Base-by-base conservation (phyloP, 257 asterid genomes). In the Fraxinus pennsylvanica region DNA sequence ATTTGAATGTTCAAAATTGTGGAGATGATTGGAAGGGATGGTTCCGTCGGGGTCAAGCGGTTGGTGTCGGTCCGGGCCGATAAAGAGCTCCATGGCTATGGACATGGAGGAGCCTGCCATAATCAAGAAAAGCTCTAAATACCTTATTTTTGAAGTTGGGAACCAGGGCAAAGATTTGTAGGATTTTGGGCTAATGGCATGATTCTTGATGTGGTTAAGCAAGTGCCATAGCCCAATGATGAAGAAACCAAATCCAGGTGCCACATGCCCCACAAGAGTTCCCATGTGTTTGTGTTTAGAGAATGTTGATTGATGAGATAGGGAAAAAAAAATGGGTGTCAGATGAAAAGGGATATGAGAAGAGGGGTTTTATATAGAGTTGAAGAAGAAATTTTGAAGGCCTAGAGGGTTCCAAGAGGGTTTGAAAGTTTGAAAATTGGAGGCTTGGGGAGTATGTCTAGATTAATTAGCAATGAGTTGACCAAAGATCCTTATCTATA, bases 221-320 rank as follows among this genome's bases (percentile, higher is more conserved):
- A 86, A 76, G 70, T 86, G 89, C 89, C 87, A 86, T 4, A 86
- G 72, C 38, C 89, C 89, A 35, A 86, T 21, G 7, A 84, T 9
- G 17, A 83, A 81, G 78, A 86, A 86, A 36, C 83, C 86, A 54
- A 86, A 83, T 52, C 89, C 89, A 2, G 89, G 89, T 77, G 83
- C 84, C 52, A 86, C 87, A 73, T 86, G 89, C 33, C 89, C 89
- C 36, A 81, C 81, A 45, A 81, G 33, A 52, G 83, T 76, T 38
- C 89, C 89, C 89, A 86, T 86, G n/a, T 29, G 27, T 45, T 1
- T 54, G 66, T 14, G 3, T 25, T 14, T 3, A 10, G 21, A 10
- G 33, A 63, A 25, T 22, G 69, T 10, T 9, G 69, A 21, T 13
- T 8, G 35, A 21, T 8, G 69, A 63, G 69, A 25, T 17, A 25